A percentile compares a stretch with the other conserved stretches of the same genome.
Evolutionary conservation across 2,329 filamentous ascomycete genomes (phyloP).

Genomic region (Akanthomyces uredinophilus): DNA sequence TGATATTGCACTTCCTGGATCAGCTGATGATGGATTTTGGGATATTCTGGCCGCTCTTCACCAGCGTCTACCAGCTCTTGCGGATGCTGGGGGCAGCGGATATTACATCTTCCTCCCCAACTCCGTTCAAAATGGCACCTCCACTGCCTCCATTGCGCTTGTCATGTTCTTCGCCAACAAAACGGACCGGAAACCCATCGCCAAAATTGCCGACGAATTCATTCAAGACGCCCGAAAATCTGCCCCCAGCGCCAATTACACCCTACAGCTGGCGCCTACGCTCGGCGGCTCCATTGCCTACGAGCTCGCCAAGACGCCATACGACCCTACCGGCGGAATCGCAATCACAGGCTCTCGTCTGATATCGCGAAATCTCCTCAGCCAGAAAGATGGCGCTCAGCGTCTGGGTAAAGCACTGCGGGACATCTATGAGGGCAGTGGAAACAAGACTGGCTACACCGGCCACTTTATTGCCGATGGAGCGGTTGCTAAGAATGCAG

Average conservation of each 20-base stretch:
- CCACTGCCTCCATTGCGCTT: slow-evolving; percentile 2
- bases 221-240: slow-evolving; percentile 1
- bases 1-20: slow-evolving; percentile 24
- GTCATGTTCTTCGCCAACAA: slow-evolving; percentile 15
- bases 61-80: slow-evolving; percentile 29
- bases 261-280: not conserved
- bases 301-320: slow-evolving; percentile 16
- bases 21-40: slow-evolving; percentile 29
- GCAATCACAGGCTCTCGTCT: slow-evolving; percentile 19
- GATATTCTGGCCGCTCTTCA: slow-evolving; percentile 25
- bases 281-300: slow-evolving; percentile 2
- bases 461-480: slow-evolving; percentile 18
- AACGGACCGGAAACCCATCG: slow-evolving; percentile 9
- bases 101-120: slow-evolving; percentile 30
- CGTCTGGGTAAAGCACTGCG: slow-evolving; percentile 23
- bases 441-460: slow-evolving; percentile 17
- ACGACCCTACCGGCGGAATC: slow-evolving; percentile 20
- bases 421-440: slow-evolving; percentile 12
- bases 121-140: slow-evolving; percentile 12
- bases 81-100: slow-evolving; percentile 31
- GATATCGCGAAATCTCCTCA: slow-evolving; percentile 24
- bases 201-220: slow-evolving; percentile 6
- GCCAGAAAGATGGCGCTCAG: slow-evolving; percentile 20
- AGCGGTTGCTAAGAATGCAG: slow-evolving; percentile 17
- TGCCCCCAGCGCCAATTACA: slow-evolving; percentile 6